Evolutionary conservation across 305 asterid genomes (phyloP), one percentile per base, ranked within the genome.

Genomic region (Fraxinus ornus): DNA sequence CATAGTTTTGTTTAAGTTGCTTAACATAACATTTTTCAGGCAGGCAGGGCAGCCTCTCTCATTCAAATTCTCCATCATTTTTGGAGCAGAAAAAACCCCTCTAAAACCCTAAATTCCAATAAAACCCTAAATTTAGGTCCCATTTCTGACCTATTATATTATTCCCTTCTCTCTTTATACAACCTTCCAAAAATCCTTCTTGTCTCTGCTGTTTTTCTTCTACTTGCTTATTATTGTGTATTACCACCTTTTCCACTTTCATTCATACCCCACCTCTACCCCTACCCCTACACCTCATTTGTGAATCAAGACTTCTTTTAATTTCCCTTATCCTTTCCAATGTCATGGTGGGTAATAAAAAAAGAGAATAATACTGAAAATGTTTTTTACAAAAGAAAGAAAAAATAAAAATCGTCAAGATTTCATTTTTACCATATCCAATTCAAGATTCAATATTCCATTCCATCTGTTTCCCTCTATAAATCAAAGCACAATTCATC

Each of bases 221-320:
- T 66, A 26, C 36, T 17, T 17, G 7, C 28, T 66, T 62, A 62
- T 24, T 1, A 26, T 66, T 62, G 3, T 62, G 17, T 26, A 36
- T 10, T 1, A 0, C 60, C 21, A 49, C 71, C 55, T 32, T 21
- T 72, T 64, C 80, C 26, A n/a, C 60, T 75, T 71, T 76, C 81
- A 80, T 64, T 84, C 80, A 79, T 5, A 49, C 57, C 6, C 57
- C 70, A 22, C 68, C 33, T 62, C 75, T 84, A n/a, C 15, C 33
- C 36, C 32, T 1, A 60, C 6, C 28, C 10, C 13, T 57, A 7
- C 72, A 22, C 72, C 26, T n/a, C 66, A 19, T 55, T 55, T n/a
- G 4, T 5, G 66, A 55, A 55, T 55, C 66, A n/a, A 19, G 9
- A 55, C 24, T 55, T 55, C 26, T 19, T 55, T 32, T 32, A 28